These are phyloP conservation scores for Cornus florida DNA, from an alignment of 148 eudicot genomes.

Conservation along the genomic window DNA sequence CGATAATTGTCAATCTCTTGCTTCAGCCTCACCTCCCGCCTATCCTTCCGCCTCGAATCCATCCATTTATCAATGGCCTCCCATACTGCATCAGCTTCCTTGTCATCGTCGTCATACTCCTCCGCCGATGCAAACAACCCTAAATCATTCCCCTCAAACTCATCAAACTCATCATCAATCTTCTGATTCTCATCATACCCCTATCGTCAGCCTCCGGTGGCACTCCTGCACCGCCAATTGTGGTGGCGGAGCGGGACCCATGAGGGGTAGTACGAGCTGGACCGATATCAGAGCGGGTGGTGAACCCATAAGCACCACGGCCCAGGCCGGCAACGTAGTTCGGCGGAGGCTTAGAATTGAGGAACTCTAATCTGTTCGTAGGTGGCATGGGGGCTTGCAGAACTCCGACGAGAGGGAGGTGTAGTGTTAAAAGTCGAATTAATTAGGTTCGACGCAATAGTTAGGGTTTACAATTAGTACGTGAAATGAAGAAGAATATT, in stretches of 20 bases:
- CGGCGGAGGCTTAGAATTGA: slow-evolving; percentile 71
- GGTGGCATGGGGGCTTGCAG: slow-evolving; percentile 80
- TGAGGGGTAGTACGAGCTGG: slow-evolving; percentile 94
- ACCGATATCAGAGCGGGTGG: slow-evolving; percentile 95
- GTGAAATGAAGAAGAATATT: too few species aligned
- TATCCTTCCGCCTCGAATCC: slow-evolving; percentile 90
- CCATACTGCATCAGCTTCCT: slow-evolving; percentile 93
- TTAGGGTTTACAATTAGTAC: too few species aligned
- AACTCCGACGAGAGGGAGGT: slow-evolving; percentile 55
- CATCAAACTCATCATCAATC: slow-evolving; percentile 50
- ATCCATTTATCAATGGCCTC: slow-evolving; percentile 74
- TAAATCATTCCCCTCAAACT: slow-evolving; percentile 94
- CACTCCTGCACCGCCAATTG: slow-evolving; percentile 50
- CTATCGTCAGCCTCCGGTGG: slow-evolving; percentile 56
- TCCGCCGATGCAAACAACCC: slow-evolving; percentile 85
- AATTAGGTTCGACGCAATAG: slow-evolving; percentile 32
- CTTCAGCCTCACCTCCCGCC: slow-evolving; percentile 89
- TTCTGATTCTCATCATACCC: slow-evolving; percentile 94
- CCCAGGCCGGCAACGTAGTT: slow-evolving; percentile 98
- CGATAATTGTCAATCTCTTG: slow-evolving; percentile 88
- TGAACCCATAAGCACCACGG: slow-evolving; percentile 96
- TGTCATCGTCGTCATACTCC: slow-evolving; percentile 90
- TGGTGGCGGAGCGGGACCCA: slow-evolving; percentile 60
- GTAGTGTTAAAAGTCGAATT: slow-evolving; percentile 40
- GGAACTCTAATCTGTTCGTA: slow-evolving; percentile 56